phyloP scores from a whole-genome alignment of 768 basidiomycete species.

The Strobilomyces dryophilus region DNA sequence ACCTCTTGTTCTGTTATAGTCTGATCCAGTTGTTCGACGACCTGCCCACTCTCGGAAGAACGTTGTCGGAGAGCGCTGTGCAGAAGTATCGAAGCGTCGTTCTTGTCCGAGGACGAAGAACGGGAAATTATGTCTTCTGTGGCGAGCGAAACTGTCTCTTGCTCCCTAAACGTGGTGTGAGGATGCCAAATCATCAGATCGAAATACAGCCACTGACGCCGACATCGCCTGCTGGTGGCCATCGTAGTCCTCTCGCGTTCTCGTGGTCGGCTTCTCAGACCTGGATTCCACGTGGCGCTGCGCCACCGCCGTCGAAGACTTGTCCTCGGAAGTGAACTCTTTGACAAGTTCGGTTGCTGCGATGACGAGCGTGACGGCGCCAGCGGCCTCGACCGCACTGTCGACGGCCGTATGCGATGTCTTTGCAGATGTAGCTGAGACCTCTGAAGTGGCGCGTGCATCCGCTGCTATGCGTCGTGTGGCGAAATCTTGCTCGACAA shows the following conservation, averaged over 20 bases:
- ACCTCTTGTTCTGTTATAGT: not conserved
- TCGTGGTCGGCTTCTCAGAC: not conserved
- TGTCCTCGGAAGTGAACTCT: not conserved
- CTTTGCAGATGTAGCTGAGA: not conserved
- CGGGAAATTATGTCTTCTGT: not conserved
- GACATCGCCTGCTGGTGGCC: not conserved
- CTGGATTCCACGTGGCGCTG: not conserved
- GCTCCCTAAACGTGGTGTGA: slow-evolving; percentile 1
- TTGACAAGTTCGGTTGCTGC: not conserved
- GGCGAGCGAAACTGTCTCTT: not conserved
- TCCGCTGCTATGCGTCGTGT: not conserved
- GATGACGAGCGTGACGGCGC: not conserved
- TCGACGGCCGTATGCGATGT: not conserved
- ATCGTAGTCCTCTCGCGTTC: not conserved
- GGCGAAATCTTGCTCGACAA: not conserved
- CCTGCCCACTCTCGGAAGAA: not conserved
- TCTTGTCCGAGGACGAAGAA: not conserved
- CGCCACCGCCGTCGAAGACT: not conserved
- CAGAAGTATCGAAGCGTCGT: not conserved
- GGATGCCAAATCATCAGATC: not conserved
- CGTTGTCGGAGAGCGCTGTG: not conserved
- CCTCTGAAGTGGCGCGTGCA: not conserved
- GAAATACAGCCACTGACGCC: slow-evolving; percentile 4
- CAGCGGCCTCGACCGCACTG: not conserved
- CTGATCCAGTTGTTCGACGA: not conserved